These are phyloP conservation scores for Aspergillus heteromorphus DNA, from an alignment of 495 filamentous ascomycete species.

Conservation along the genomic window DNA sequence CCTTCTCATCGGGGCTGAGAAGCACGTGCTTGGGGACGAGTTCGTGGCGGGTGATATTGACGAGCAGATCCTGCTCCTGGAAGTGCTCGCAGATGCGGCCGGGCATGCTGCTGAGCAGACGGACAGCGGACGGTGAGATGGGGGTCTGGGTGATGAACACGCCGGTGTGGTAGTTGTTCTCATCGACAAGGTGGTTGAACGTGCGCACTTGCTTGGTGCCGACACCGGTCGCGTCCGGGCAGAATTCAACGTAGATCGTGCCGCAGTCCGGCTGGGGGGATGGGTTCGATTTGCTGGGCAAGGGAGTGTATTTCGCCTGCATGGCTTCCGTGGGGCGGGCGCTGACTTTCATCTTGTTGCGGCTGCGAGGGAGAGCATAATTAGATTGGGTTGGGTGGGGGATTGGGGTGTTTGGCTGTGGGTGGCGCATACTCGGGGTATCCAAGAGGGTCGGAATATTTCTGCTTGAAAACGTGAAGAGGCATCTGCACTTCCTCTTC, in stretches of 20 bases:
- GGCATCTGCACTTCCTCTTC: constrained; percentile 83
- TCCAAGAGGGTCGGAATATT: constrained; percentile 65
- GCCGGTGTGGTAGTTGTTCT: constrained; percentile 77
- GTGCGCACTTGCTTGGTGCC: constrained; percentile 87
- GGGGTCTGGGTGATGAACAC: constrained; percentile 80
- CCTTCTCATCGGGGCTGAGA: constrained; percentile 85
- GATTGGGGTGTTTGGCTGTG: background rate
- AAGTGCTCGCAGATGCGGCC: constrained; percentile 82
- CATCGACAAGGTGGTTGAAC: constrained; percentile 74
- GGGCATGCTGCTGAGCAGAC: constrained; percentile 70
- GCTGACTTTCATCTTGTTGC: constrained; percentile 76
- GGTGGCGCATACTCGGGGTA: constrained; percentile 56
- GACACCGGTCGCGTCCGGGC: constrained; percentile 58
- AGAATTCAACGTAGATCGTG: constrained; percentile 91
- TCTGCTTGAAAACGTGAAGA: constrained; percentile 64
- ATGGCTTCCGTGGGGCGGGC: constrained; percentile 76
- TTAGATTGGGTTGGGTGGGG: background rate
- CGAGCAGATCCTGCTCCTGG: constrained; percentile 88
- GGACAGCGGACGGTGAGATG: constrained; percentile 70
- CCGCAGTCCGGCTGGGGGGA: constrained; percentile 68
- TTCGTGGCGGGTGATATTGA: constrained; percentile 98
- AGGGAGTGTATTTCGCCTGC: constrained; percentile 73
- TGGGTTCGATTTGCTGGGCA: constrained; percentile 57
- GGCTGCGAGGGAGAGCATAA: constrained; percentile 44
- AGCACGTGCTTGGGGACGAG: constrained; percentile 92